Conservation (phyloP, 108 stramenopile species). For the Stephanodiscus triporus region DNA sequence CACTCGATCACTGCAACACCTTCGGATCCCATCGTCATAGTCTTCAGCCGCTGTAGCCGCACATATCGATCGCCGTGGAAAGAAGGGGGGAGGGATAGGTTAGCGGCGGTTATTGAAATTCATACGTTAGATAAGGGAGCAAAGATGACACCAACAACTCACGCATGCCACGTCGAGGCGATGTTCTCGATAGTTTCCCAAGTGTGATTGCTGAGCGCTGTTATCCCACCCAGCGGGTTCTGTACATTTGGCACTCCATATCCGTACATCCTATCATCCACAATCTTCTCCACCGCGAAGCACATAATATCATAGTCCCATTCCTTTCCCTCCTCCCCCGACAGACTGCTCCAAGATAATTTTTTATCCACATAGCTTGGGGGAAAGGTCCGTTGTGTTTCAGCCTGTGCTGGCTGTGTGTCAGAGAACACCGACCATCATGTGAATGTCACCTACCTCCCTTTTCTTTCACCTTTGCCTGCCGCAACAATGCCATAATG, state of each 20-base stretch:
- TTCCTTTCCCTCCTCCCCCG: constrained; percentile 3
- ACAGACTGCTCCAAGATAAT: too few species aligned
- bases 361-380: too few species aligned
- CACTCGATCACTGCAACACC: constrained; percentile 49
- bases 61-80: constrained; percentile 28
- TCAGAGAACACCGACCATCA: too few species aligned
- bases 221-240: constrained; percentile 42
- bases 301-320: constrained; percentile 8
- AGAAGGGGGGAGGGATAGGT: too few species aligned
- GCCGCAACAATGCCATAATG: too few species aligned
- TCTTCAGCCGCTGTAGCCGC: constrained; percentile 15
- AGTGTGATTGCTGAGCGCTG: constrained; percentile 26
- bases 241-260: constrained; percentile 12
- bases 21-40: constrained; percentile 12
- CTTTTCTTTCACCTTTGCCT: too few species aligned
- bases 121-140: neutral
- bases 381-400: too few species aligned
- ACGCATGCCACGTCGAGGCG: constrained; percentile 36
- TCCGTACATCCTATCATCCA: constrained; percentile 10
- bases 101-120: too few species aligned
- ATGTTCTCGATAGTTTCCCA: constrained; percentile 42
- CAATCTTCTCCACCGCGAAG: constrained; percentile 35
- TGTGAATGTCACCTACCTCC: too few species aligned
- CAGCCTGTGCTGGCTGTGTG: too few species aligned
- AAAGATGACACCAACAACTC: neutral